These are phyloP conservation scores for Starmerella geochares DNA, from an alignment of 805 yeast genomes.

Conservation along the genomic window DNA sequence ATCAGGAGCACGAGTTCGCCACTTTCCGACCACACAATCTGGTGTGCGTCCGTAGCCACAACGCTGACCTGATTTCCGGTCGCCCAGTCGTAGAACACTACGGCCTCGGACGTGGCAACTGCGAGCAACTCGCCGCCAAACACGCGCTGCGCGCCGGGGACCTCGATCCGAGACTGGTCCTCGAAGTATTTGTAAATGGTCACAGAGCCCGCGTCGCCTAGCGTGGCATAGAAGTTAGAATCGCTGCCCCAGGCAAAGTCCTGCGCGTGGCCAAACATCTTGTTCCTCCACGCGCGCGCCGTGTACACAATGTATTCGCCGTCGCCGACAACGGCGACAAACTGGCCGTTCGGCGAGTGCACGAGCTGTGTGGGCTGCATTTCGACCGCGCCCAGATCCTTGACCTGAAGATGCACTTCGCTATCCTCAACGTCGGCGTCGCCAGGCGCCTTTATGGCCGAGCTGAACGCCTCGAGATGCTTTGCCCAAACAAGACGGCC, in stretches of 20 bases:
- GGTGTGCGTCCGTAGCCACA: constrained; percentile 67
- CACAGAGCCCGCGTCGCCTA: constrained; percentile 57
- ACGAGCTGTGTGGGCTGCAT: constrained; percentile 75
- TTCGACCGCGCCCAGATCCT: constrained; percentile 91
- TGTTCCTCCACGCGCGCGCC: constrained; percentile 96
- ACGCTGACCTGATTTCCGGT: constrained; percentile 72
- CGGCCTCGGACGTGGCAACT: constrained; percentile 63
- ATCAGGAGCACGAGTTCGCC: constrained; percentile 79
- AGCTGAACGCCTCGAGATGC: constrained; percentile 77
- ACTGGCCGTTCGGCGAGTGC: constrained; percentile 96
- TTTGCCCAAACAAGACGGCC: constrained; percentile 89
- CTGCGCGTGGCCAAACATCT: constrained; percentile 76
- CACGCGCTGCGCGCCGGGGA: constrained; percentile 59
- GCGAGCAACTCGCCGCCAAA: constrained; percentile 86
- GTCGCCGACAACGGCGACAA: constrained; percentile 94
- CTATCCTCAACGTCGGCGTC: constrained; percentile 29
- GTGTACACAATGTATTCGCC: constrained; percentile 95
- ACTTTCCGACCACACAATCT: constrained; percentile 84
- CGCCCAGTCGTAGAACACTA: constrained; percentile 92
- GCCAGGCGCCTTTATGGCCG: constrained; percentile 47
- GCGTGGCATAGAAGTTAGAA: constrained; percentile 73
- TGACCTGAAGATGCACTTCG: constrained; percentile 56
- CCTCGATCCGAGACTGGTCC: constrained; percentile 50
- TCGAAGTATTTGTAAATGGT: constrained; percentile 72
- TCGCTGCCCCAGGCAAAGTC: constrained; percentile 96